A percentile compares a stretch with the other conserved stretches of the same genome.
These are phyloP conservation scores for Styphnolobium japonicum DNA, from an alignment of 306 rosid genomes.

Conservation along the genomic window DNA sequence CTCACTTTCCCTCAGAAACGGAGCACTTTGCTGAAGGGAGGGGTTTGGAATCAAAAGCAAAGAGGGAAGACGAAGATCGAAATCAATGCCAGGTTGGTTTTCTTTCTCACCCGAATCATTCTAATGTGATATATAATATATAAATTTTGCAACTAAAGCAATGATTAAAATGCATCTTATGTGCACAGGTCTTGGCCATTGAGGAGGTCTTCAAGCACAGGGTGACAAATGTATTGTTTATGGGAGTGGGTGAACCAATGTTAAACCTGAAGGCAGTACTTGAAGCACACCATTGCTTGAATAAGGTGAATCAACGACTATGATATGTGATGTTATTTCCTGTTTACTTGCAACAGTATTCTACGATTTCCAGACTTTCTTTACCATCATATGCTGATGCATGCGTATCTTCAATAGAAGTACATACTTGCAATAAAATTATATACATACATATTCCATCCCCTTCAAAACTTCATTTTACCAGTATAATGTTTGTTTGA, in stretches of 20 bases:
- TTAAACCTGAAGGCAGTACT: slow-evolving; percentile 84
- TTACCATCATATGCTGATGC: slow-evolving; percentile 1
- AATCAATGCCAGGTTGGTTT: no score
- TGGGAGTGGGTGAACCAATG: slow-evolving; percentile 99
- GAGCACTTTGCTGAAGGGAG: no score
- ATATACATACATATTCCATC: not conserved
- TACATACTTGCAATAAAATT: not conserved
- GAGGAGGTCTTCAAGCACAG: slow-evolving; percentile 86
- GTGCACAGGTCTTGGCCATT: slow-evolving; percentile 81
- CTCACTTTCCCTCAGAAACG: no score
- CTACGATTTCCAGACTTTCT: not conserved
- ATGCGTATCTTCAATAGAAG: not conserved
- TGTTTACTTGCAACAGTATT: not conserved
- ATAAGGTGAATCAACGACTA: slow-evolving; percentile 58
- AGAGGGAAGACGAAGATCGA: no score
- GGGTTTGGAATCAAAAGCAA: no score
- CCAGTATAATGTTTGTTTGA: slow-evolving; percentile 1
- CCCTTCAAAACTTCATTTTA: slow-evolving; percentile 10
- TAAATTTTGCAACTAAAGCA: no score
- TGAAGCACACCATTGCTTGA: slow-evolving; percentile 87
- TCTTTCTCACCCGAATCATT: no score
- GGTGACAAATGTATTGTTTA: slow-evolving; percentile 93
- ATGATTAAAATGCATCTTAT: slow-evolving; percentile 19
- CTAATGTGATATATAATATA: no score
- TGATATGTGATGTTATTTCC: slow-evolving; percentile 9